phyloP scores from a whole-genome alignment of 1,284 basidiomycete species.

The Trichosporon faecale region DNA sequence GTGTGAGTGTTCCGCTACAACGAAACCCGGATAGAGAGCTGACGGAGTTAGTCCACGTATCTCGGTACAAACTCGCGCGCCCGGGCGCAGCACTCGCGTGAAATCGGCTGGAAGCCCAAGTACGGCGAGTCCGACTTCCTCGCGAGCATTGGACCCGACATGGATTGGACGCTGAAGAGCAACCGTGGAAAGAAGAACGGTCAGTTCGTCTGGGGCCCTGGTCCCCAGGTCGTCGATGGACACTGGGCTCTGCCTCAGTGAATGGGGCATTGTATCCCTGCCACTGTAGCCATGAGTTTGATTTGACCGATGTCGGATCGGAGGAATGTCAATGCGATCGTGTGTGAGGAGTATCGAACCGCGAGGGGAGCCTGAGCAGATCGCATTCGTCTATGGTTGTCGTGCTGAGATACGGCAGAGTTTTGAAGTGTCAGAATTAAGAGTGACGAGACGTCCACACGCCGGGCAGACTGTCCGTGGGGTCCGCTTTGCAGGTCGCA shows the following conservation, averaged over 20 bases:
- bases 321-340: too few relatives aligned
- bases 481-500: too few relatives aligned
- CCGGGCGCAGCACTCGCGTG: slow-evolving; percentile 56
- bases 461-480: too few relatives aligned
- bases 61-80: slow-evolving; percentile 60
- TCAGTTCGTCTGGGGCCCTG: slow-evolving; percentile 11
- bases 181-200: slow-evolving; percentile 13
- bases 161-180: slow-evolving; percentile 15
- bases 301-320: too few relatives aligned
- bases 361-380: too few relatives aligned
- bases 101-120: slow-evolving; percentile 55
- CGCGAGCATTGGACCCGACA: slow-evolving; percentile 23
- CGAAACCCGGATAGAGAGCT: background rate
- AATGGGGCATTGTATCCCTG: too few relatives aligned
- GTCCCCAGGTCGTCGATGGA: slow-evolving; percentile 13
- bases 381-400: too few relatives aligned
- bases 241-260: slow-evolving; percentile 12
- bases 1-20: slow-evolving; percentile 11
- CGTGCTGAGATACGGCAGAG: too few relatives aligned
- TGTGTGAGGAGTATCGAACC: too few relatives aligned
- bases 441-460: too few relatives aligned
- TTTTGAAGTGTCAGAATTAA: too few relatives aligned
- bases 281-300: too few relatives aligned
- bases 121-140: slow-evolving; percentile 34
- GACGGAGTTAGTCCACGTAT: slow-evolving; percentile 36